Evolutionary conservation across 2,329 filamentous ascomycete species (phyloP), one percentile per base, ranked within the genome.

Genomic region (Colletotrichum tofieldiae): DNA sequence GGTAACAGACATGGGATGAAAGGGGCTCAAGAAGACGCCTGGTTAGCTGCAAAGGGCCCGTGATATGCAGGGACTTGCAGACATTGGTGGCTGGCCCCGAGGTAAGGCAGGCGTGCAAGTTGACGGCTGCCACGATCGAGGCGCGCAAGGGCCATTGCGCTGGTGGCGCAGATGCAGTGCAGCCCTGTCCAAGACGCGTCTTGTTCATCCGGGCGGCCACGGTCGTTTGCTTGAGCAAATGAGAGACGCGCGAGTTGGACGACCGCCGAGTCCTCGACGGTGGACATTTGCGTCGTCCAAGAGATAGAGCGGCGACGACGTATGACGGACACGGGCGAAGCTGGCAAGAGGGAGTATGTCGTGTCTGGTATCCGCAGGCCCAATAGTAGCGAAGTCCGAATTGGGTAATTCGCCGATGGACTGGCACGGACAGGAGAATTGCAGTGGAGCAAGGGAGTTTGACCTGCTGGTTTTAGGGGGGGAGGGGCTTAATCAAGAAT

Each of bases 101-200:
- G 18, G 29, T n/a, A n/a, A 61, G 47, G 61, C 37, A 32, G 26
- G 26, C 11, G 37, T 45, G 47, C 26, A 32, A 41, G 49, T 47
- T 64, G 49, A 43, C 61, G 49, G 37, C 61, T 55, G 61, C 47
- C 61, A 64, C 61, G 49, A 55, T 64, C 39, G 61, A 26, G 61
- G 49, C 49, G 26, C 37, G 26, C 32, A 16, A 64, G 20, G 20
- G 26, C 37, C 61, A 35, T 54, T 45, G 37, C 14, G 20, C 18
- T 45, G 37, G 26, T 55, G 49, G 49, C 47, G 35, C 35, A 54
- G 35, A 23, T 64, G 37, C 23, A 39, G 35, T 23, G 35, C 20
- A 39, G 35, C 54, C 35, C n/a, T 56, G 11, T n/a, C 20, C 35
- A 39, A 1, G 35, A 26, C 16, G 20, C 20, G 35, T 39, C 20